These are phyloP conservation scores for Phyllosticta citriasiana DNA, from an alignment of 2,329 filamentous ascomycete species.

Conservation along the genomic window DNA sequence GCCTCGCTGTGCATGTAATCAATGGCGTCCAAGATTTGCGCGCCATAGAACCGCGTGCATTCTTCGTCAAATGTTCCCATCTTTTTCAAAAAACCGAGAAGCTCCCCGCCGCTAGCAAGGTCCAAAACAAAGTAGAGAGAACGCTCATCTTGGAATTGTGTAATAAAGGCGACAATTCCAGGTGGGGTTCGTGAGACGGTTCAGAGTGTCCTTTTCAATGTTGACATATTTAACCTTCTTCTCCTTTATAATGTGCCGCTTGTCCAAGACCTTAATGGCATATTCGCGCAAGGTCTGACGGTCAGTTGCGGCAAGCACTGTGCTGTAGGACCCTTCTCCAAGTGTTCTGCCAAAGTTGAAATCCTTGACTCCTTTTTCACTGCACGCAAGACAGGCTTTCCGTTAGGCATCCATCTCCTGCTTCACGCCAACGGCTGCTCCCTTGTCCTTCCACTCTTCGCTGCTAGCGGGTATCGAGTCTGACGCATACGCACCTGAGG, in stretches of 20 bases:
- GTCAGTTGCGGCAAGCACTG: slow-evolving; percentile 85
- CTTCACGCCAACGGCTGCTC: slow-evolving; percentile 74
- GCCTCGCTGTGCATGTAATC: slow-evolving; percentile 96
- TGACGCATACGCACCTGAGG: slow-evolving; percentile 46
- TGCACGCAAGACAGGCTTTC: slow-evolving; percentile 68
- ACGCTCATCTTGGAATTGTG: slow-evolving; percentile 92
- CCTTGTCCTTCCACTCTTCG: slow-evolving; percentile 93
- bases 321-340: slow-evolving; percentile 96
- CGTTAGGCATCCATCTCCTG: slow-evolving; percentile 78
- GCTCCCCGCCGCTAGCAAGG: slow-evolving; percentile 81
- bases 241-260: slow-evolving; percentile 98
- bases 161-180: slow-evolving; percentile 96
- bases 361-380: slow-evolving; percentile 94
- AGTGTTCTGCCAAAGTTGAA: slow-evolving; percentile 87
- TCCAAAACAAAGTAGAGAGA: slow-evolving; percentile 97
- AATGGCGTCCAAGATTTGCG: slow-evolving; percentile 91
- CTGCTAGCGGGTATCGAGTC: slow-evolving; percentile 55
- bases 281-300: slow-evolving; percentile 92
- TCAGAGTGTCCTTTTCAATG: slow-evolving; percentile 97
- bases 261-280: slow-evolving; percentile 95
- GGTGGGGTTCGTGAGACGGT: slow-evolving; percentile 91
- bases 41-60: slow-evolving; percentile 87
- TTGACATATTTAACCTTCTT: slow-evolving; percentile 99
- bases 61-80: slow-evolving; percentile 91
- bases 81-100: slow-evolving; percentile 87